These are phyloP conservation scores for Xylariaceae sp. DNA, from an alignment of 2,329 filamentous ascomycete genomes.

Conservation along the genomic window DNA sequence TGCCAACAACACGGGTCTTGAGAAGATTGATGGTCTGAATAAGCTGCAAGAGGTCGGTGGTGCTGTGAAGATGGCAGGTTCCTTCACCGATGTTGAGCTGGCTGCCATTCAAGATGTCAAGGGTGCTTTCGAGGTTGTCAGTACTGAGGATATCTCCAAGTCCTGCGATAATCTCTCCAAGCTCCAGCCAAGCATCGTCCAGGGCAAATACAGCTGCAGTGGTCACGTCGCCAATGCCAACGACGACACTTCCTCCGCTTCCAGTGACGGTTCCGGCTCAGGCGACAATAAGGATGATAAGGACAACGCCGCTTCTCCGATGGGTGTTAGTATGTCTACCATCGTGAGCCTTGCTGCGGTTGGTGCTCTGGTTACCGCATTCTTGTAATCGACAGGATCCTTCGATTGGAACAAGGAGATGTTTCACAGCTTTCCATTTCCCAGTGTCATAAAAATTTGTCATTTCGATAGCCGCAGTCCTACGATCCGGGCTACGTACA, in stretches of 20 bases:
- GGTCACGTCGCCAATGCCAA: slow-evolving; percentile 57
- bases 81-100: slow-evolving; percentile 73
- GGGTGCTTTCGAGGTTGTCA: slow-evolving; percentile 72
- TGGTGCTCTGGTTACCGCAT: slow-evolving; percentile 49
- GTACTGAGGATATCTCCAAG: slow-evolving; percentile 61
- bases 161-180: slow-evolving; percentile 59
- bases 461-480: slow-evolving; percentile 32
- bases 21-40: slow-evolving; percentile 67
- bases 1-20: slow-evolving; percentile 81
- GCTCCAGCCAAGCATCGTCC: slow-evolving; percentile 47
- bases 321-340: slow-evolving; percentile 50
- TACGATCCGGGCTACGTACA: slow-evolving; percentile 41
- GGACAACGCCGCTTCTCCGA: slow-evolving; percentile 47
- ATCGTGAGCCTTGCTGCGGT: slow-evolving; percentile 51
- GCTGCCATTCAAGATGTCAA: slow-evolving; percentile 68
- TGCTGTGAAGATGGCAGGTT: slow-evolving; percentile 82
- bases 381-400: slow-evolving; percentile 48
- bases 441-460: slow-evolving; percentile 36
- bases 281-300: slow-evolving; percentile 34
- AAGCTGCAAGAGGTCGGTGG: slow-evolving; percentile 71
- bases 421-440: slow-evolving; percentile 31
- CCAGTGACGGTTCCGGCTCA: slow-evolving; percentile 29
- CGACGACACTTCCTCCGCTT: slow-evolving; percentile 45
- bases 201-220: slow-evolving; percentile 54
- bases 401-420: slow-evolving; percentile 24